These are phyloP conservation scores for Stachybotrys chartarum DNA, from an alignment of 2,329 filamentous ascomycete species.

Conservation along the genomic window DNA sequence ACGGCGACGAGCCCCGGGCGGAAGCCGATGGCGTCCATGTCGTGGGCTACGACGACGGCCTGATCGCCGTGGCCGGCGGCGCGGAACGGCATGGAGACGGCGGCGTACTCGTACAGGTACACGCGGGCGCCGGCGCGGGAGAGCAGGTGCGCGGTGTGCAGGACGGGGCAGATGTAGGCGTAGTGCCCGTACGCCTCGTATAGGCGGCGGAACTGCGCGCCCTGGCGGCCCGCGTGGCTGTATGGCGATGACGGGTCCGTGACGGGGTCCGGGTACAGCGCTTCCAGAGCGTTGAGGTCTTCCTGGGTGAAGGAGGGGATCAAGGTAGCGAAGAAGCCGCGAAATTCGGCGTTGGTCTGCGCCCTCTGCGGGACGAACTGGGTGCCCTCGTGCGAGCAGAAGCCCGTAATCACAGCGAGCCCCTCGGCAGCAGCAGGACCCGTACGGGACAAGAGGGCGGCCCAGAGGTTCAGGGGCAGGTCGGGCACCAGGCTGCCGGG, in stretches of 20 bases:
- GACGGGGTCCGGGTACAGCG: conserved; percentile 55
- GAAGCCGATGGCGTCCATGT: conserved; percentile 23
- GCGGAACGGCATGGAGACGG: conserved; percentile 26
- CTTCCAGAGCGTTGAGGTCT: conserved; percentile 49
- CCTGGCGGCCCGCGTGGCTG: conserved; percentile 29
- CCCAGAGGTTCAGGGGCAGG: conserved; percentile 54
- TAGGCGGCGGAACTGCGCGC: conserved; percentile 48
- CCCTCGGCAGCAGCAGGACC: neutral
- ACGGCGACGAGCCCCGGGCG: conserved; percentile 29
- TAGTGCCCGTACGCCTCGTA: conserved; percentile 58
- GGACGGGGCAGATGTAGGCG: conserved; percentile 56
- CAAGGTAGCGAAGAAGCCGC: conserved; percentile 52
- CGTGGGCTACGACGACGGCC: conserved; percentile 33
- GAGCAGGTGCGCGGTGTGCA: conserved; percentile 46
- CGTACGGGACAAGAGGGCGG: conserved; percentile 22
- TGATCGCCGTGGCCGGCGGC: conserved; percentile 43
- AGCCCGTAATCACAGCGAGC: conserved; percentile 54
- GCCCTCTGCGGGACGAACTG: conserved; percentile 50
- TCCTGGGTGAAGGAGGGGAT: conserved; percentile 46
- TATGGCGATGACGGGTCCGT: conserved; percentile 32
- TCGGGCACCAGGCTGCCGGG: conserved; percentile 1
- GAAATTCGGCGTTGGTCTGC: conserved; percentile 43
- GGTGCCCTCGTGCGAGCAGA: conserved; percentile 63
- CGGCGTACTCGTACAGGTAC: conserved; percentile 55
- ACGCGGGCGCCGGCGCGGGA: conserved; percentile 24